phyloP scores from a whole-genome alignment of 1,284 basidiomycete species.

The Rugiboletus extremiorientalis region DNA sequence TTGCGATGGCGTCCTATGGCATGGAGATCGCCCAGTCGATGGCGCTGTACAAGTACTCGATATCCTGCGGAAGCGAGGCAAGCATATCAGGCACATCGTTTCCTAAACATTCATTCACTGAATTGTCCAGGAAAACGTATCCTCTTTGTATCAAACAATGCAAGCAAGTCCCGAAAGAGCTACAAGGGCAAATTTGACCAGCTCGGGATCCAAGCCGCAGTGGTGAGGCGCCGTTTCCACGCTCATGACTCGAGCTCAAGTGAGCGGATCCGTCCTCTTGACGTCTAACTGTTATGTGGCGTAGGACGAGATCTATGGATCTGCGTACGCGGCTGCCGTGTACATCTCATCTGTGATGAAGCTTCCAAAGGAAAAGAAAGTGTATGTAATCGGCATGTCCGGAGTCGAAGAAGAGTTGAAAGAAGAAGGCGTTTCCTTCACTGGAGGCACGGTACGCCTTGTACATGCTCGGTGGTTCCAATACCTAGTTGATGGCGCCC shows the following conservation, averaged over 20 bases:
- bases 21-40: slow-evolving; percentile 79
- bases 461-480: background rate
- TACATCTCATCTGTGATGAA: slow-evolving; percentile 90
- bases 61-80: slow-evolving; percentile 64
- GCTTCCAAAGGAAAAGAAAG: slow-evolving; percentile 89
- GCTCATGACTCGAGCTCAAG: background rate
- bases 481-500: background rate
- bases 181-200: slow-evolving; percentile 93
- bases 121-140: slow-evolving; percentile 72
- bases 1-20: slow-evolving; percentile 96
- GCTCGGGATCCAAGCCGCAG: slow-evolving; percentile 82
- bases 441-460: slow-evolving; percentile 81
- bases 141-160: slow-evolving; percentile 97
- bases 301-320: slow-evolving; percentile 96
- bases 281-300: background rate
- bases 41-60: slow-evolving; percentile 75
- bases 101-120: background rate
- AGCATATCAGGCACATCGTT: slow-evolving; percentile 25
- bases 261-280: background rate
- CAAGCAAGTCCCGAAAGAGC: slow-evolving; percentile 86
- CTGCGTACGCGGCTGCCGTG: slow-evolving; percentile 91
- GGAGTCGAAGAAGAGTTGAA: slow-evolving; percentile 93
- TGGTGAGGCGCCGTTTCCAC: slow-evolving; percentile 46
- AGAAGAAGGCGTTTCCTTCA: slow-evolving; percentile 76
- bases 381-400: slow-evolving; percentile 93